A percentile compares a stretch with the other conserved stretches of the same genome.
Evolutionary conservation across 2,329 filamentous ascomycete genomes (phyloP).

Genomic region (Albifimbria verrucaria): DNA sequence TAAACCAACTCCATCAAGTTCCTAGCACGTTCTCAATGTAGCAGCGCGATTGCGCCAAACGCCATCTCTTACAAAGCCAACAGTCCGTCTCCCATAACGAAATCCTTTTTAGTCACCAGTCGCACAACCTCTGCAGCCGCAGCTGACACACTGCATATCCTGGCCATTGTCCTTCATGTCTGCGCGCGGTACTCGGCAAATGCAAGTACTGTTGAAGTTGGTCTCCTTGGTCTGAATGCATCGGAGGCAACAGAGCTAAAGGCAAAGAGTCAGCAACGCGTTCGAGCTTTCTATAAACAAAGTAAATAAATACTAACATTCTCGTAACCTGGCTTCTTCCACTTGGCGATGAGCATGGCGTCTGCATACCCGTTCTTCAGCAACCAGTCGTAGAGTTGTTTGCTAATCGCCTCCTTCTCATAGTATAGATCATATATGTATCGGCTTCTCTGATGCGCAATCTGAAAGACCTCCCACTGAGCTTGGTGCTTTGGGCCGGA

Average conservation of each 20-base stretch:
- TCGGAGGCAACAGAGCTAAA: constrained; percentile 82
- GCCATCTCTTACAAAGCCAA: background rate
- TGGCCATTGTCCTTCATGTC: constrained; percentile 89
- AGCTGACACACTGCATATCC: constrained; percentile 90
- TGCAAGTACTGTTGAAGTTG: constrained; percentile 96
- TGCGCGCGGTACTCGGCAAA: constrained; percentile 88
- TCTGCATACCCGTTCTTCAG: constrained; percentile 97
- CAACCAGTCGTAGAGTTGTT: constrained; percentile 89
- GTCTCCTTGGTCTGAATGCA: constrained; percentile 99
- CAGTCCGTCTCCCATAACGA: background rate
- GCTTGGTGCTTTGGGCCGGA: constrained; percentile 83
- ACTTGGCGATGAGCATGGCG: constrained; percentile 94
- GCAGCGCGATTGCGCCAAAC: constrained; percentile 11
- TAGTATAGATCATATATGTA: constrained; percentile 99
- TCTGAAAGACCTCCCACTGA: constrained; percentile 96
- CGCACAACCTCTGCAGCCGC: constrained; percentile 86
- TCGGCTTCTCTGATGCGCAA: constrained; percentile 83
- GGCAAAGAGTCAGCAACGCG: constrained; percentile 17
- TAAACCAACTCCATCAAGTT: background rate
- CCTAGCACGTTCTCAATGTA: background rate
- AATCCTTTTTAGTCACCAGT: constrained; percentile 65
- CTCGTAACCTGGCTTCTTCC: constrained; percentile 99
- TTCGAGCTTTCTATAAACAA: background rate
- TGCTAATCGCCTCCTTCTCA: constrained; percentile 92
- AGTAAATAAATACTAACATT: constrained; percentile 58